Base-by-base conservation (phyloP, 805 yeast genomes). In the Candida lessepsii region DNA sequence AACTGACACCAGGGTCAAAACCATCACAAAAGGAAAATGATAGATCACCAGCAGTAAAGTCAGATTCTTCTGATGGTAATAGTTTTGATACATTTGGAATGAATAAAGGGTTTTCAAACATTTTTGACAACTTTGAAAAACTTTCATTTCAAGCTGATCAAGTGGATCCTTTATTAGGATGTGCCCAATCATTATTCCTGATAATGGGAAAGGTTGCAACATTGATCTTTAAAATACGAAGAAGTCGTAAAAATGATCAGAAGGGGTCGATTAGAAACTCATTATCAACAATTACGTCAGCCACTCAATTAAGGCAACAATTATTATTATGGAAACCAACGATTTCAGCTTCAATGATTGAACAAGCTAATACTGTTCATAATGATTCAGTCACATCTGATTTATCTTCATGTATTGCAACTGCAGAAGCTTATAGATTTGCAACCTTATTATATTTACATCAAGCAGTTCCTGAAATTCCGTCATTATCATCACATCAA, bases 391-490 rank as follows among this genome's bases (percentile, higher is more conserved):
- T 60, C 1, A 57, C 66, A 2, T 75, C 81, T 66, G 87, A 81
- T 47, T 52, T 78, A 21, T 61, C 81, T 4, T 73, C 83, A 8
- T 77, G 83, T 42, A 65, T 82, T 18, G 76, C 86, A 2, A 81
- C 86, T 1, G 86, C 87, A 2, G 87, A 81, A 51, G 82, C 86
- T 0, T 82, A 81, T 56, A 54, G 85, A 28, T 78, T 68, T 54
- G 72, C 86, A 1, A 68, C 84, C 0, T 54, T 82, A 27, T 52
- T 81, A 15, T 80, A 78, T 51, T 57, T 82, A 21, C 85, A 80
- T 54, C 86, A 82, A 52, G 82, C 86, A 1, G 85, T 82, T 3
- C 87, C 88, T 0, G 85, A 81, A 47, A 70, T 81, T 13, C 83
- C 84, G 8, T 73, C 78, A 7, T 54, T 64, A 27, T 57, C 77